phyloP scores from a whole-genome alignment of 2,329 filamentous ascomycete species.

The Paradendryphiella salina region DNA sequence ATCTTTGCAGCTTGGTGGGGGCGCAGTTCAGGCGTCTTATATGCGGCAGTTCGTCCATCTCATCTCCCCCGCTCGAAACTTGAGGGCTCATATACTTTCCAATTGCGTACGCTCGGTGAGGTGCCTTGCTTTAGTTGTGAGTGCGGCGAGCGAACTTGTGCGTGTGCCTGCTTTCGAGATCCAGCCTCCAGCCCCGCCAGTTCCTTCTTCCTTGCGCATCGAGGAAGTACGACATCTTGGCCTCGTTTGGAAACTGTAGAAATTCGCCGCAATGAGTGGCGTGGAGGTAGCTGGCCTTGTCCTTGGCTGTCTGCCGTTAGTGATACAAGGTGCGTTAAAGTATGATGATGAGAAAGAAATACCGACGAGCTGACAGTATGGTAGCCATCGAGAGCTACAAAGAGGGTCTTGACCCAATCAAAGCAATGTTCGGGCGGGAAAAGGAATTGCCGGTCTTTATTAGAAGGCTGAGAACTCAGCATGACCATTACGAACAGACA shows the following conservation, averaged over 20 bases:
- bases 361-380: not conserved
- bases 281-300: conserved; percentile 41
- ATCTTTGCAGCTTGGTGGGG: conserved; percentile 11
- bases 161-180: conserved; percentile 5
- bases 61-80: conserved; percentile 2
- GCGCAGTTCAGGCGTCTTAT: conserved; percentile 12
- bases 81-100: not conserved
- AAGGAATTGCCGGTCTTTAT: conserved; percentile 42
- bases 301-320: conserved; percentile 46
- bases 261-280: conserved; percentile 32
- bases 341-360: conserved; percentile 1
- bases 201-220: conserved; percentile 1
- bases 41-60: conserved; percentile 2
- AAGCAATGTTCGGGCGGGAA: conserved; percentile 45
- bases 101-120: not conserved
- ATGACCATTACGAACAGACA: conserved; percentile 45
- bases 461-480: conserved; percentile 44
- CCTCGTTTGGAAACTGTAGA: not conserved
- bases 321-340: conserved; percentile 38
- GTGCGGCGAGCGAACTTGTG: not conserved
- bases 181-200: conserved; percentile 11
- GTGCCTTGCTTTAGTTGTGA: not conserved
- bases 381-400: conserved; percentile 45
- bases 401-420: conserved; percentile 47
- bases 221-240: conserved; percentile 9